Evolutionary conservation across 2,329 filamentous ascomycete genomes (phyloP), one percentile per base, ranked within the genome.

Genomic region (Botryotinia convoluta): DNA sequence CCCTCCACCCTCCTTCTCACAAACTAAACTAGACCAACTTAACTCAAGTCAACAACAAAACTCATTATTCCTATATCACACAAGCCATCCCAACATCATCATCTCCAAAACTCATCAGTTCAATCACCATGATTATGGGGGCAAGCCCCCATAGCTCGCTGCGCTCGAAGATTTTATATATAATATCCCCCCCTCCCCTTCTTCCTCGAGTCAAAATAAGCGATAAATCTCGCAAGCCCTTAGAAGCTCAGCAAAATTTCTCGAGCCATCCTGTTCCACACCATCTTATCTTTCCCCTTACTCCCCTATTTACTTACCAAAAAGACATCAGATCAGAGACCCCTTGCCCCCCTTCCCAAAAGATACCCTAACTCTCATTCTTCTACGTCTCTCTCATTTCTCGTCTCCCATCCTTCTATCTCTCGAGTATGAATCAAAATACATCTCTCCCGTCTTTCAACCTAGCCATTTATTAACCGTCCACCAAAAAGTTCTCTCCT

Each of bases 201-300:
- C 51, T 54, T 54, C 4, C 51, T 54, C 6, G 2, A 29, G 12
- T 16, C 51, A 18, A 29, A 3, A 54, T 54, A 29, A 54, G 51
- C 51, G 51, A 54, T 18, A 14, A 29, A 18, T 29, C 26, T n/a
- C 10, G 10, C 26, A 29, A 54, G 7, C n/a, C 12, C 12, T 26
- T 7, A 54, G 12, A 54, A n/a, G 48, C 16, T n/a, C 26, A 51
- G 26, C 26, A 16, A 51, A 14, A 5, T 0, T 51, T n/a, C 48
- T 51, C 10, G 2, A 54, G 26, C 48, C 48, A 54, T n/a, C 5
- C 26, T 16, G 12, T 16, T n/a, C 26, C 2, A 54, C 26, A 1
- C 5, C 1, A n/a, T n/a, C 12, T 12, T 54, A 0, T 54, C 5
- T n/a, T 48, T 20, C 2, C 29, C 14, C 0, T 32, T 4, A 10